Evolutionary conservation across 805 yeast species (phyloP).

Genomic region (Nakazawaea sp.): DNA sequence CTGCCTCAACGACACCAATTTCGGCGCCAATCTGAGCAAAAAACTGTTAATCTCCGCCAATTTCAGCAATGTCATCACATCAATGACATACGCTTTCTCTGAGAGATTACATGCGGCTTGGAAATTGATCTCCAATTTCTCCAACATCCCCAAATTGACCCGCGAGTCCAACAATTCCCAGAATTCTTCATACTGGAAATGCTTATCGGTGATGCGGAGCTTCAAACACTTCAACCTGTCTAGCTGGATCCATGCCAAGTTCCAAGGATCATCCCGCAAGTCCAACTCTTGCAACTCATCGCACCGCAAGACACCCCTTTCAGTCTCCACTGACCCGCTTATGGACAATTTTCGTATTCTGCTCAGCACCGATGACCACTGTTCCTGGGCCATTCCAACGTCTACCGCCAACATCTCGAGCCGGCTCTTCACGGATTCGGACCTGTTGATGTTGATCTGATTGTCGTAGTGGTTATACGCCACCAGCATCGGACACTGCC

Average conservation of each 20-base stretch:
- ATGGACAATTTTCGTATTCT: background rate
- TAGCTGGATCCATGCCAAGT: background rate
- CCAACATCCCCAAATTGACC: background rate
- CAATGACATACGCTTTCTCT: slow-evolving; percentile 5
- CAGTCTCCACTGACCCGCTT: background rate
- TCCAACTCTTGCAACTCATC: background rate
- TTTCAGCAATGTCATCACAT: background rate
- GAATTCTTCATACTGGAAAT: background rate
- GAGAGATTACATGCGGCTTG: slow-evolving; percentile 3
- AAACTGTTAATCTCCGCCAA: background rate
- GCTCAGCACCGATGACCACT: no score
- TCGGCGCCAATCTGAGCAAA: background rate
- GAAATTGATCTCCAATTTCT: background rate
- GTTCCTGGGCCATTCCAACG: no score
- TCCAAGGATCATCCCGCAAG: background rate
- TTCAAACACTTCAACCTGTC: background rate
- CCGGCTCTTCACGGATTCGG: background rate
- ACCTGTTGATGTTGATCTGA: background rate
- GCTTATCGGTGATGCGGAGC: background rate
- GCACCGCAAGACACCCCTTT: background rate
- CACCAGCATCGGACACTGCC: background rate
- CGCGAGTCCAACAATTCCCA: background rate
- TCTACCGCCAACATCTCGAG: background rate
- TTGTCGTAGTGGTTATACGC: background rate
- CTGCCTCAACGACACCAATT: background rate